Base-by-base conservation (phyloP, 306 rosid species). In the Vigna radiata region DNA sequence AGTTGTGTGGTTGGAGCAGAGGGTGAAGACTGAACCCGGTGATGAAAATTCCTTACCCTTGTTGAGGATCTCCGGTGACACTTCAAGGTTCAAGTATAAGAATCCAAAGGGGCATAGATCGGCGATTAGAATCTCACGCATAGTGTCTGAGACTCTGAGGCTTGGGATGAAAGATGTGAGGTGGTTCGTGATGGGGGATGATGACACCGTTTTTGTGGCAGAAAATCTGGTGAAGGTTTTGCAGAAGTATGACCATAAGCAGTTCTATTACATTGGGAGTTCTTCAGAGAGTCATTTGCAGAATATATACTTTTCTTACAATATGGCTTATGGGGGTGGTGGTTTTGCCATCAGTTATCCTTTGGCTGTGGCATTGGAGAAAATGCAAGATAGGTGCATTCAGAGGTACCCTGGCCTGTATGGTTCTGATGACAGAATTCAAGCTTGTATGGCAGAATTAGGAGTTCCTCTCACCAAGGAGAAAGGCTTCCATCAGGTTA, bases 111-210 rank as follows among this genome's bases (percentile, higher is more conserved):
- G 98, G 1, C 86, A 87, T 59, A 72, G 77, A 7, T 89, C 95
- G 0, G 96, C 91, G 1, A 86, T 93, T 6, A 60, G 96, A 18
- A 90, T 90, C 37, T 93, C 95, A 1, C 69, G 95, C 10, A 88
- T 92, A 25, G 87, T 92, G 0, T 88, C 97, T 0, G 97, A 92
- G 68, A 85, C 88, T 1, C 49, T 87, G 15, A 55, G 90, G 74
- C 65, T 83, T 0, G 90, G 88, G 4, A 62, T 87, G 85, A 31
- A 84, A 56, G 72, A 55, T 43, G 93, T 86, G 58, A 82, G 97
- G 75, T 92, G 96, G 97, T 82, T 92, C 29, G 96, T 92, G 50
- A 85, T 88, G 91, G 97, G 96, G 3, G 97, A 92, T 60, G 96
- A 92, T 29, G 97, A 92, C 64, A 90, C 96, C 0, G 67, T 91